A percentile compares a stretch with the other conserved stretches of the same genome.
These are phyloP conservation scores for Fusarium graminum DNA, from an alignment of 2,329 filamentous ascomycete genomes.

Conservation along the genomic window DNA sequence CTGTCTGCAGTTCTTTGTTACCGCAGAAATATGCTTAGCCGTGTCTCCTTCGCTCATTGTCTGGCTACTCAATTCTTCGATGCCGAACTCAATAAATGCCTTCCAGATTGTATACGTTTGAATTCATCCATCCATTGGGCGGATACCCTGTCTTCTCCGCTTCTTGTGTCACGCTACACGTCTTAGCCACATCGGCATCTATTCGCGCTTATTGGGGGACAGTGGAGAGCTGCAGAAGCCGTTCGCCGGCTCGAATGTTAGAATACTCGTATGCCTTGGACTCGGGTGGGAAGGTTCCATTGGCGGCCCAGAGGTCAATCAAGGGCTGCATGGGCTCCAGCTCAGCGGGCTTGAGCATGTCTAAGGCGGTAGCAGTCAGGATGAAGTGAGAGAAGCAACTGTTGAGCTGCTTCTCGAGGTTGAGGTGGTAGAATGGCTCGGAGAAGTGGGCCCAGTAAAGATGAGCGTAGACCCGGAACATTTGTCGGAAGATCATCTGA, in stretches of 20 bases:
- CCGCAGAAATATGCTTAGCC: constrained; percentile 40
- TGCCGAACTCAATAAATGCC: constrained; percentile 34
- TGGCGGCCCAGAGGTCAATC: constrained; percentile 90
- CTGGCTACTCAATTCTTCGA: constrained; percentile 19
- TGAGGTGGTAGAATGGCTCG: constrained; percentile 86
- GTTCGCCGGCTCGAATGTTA: constrained; percentile 71
- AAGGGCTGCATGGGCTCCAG: constrained; percentile 96
- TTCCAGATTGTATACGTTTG: constrained; percentile 42
- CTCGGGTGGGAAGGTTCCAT: constrained; percentile 86
- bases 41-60: constrained; percentile 9
- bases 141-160: constrained; percentile 30
- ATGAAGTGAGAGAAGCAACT: constrained; percentile 90
- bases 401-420: constrained; percentile 84
- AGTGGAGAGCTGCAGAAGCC: constrained; percentile 65
- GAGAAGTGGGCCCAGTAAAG: constrained; percentile 97
- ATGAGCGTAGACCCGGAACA: constrained; percentile 98
- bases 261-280: constrained; percentile 76
- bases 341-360: constrained; percentile 88
- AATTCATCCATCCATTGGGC: constrained; percentile 14
- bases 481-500: constrained; percentile 95
- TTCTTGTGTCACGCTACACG: constrained; percentile 32
- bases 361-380: constrained; percentile 81
- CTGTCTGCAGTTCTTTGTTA: constrained; percentile 42
- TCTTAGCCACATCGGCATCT: constrained; percentile 9
- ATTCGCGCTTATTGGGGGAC: constrained; percentile 47